Evolutionary conservation across 495 filamentous ascomycete genomes (phyloP), one percentile per base, ranked within the genome.

Genomic region (Massariosphaeria phaeospora): DNA sequence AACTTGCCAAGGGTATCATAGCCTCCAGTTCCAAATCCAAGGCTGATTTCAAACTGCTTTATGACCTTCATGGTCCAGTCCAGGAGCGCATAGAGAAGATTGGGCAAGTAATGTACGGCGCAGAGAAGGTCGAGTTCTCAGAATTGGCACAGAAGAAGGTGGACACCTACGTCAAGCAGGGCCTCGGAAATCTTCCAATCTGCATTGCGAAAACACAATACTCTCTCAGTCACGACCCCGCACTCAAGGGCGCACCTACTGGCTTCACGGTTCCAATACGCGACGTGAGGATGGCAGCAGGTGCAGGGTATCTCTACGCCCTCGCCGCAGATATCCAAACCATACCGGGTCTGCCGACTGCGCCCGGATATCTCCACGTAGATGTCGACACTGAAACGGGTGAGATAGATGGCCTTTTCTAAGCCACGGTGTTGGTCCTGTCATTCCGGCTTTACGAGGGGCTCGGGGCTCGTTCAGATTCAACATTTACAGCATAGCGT

Each of bases 161-260:
- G 57, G 90, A 96, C 65, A 88, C 82, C 20, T 98, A 98, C 75
- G 88, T 84, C 13, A 82, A 84, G 67, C 93, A 97, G 71, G 93
- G 91, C 33, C 93, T 94, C 64, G 82, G 84, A 9, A 88, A 94
- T 63, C 77, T 97, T 54, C 93, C 93, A 2, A 95, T 96, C 69
- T 97, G 91, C 71, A 83, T 96, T 55, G 91, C 91, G 52, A 98
- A 97, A 81, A 96, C 93, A 34, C 93, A 98, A 71, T 98, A 98
- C 72, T 94, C 88, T 20, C 81, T 98, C 57, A 91, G 86, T 66
- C 93, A 97, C 66, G 93, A 98, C 68, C 85, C 90, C 11, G 80
- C 84, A 18, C 77, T 98, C 55, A 98, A 98, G 75, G 93, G 93
- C 42, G 93, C 93, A n/a, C 93, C 93, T 12, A 88, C 85, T 7